phyloP scores from a whole-genome alignment of 2,329 filamentous ascomycete species.

The Aureobasidium sp. region DNA sequence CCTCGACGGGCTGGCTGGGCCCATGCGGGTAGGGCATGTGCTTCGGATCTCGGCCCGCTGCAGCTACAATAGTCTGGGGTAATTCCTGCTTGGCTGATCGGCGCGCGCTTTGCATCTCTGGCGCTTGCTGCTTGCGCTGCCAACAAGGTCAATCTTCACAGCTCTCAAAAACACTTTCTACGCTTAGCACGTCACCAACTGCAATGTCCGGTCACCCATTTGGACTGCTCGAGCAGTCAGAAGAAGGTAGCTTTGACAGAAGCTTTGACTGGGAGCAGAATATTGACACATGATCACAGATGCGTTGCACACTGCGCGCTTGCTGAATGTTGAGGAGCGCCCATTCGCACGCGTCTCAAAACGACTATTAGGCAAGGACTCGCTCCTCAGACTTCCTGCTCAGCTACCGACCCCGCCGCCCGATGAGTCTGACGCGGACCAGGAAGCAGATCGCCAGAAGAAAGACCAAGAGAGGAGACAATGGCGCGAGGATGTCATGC shows the following conservation, averaged over 20 bases:
- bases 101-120: not conserved
- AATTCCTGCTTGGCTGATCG: conserved; percentile 2
- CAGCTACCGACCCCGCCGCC: conserved; percentile 59
- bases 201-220: conserved; percentile 8
- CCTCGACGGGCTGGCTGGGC: not conserved
- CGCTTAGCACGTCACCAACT: not conserved
- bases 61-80: not conserved
- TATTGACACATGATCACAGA: conserved; percentile 36
- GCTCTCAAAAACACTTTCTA: not conserved
- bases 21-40: not conserved
- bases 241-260: conserved; percentile 42
- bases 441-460: conserved; percentile 40
- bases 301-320: conserved; percentile 76
- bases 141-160: not conserved
- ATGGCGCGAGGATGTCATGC: conserved; percentile 72
- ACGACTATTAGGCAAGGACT: conserved; percentile 61
- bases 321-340: conserved; percentile 84
- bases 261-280: conserved; percentile 13
- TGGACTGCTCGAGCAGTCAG: conserved; percentile 61
- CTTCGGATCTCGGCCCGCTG: not conserved
- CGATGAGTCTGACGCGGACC: conserved; percentile 42
- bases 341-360: conserved; percentile 85
- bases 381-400: conserved; percentile 50
- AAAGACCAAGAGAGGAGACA: conserved; percentile 50
- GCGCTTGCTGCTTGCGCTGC: not conserved